Base-by-base conservation (phyloP, 441 rosid species). In the Iberis amara region DNA sequence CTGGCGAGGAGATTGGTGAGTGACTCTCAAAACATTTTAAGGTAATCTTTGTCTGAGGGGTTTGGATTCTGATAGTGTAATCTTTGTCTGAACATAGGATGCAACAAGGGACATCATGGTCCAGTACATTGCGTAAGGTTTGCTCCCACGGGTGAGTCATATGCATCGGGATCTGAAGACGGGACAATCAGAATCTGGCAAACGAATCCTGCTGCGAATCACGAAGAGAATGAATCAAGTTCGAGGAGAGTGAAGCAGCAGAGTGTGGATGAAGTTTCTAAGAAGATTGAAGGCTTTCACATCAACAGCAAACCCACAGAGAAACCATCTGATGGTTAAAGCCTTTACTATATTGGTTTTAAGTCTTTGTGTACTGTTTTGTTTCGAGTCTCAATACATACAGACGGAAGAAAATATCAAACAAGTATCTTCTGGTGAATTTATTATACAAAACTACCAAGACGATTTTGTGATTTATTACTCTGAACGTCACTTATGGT, bases 101-200 rank as follows among this genome's bases (percentile, higher is more conserved):
- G 96, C 85, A 89, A 89, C 72, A 94, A 94, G 72, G 99, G 99
- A 52, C 99, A 89, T 66, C 99, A 89, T 14, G 99, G 99, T 61
- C 97, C 97, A 6, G 86, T 94, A 14, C 97, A 94, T 41, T 94
- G 96, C 7, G 75, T 89, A 32, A 85, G 96, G 30, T 94, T 89
- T 62, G 75, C 99, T 1, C 97, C 97, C 1, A 96, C 89, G 13
- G 99, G 97, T 42, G 95, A 83, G 64, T 89, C 97, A 0, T 89
- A 86, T 48, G 96, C 95, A 0, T 89, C 99, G 0, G 99, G 99
- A 64, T 94, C 99, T 0, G 97, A 94, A 76, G 99, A 94, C 11
- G 97, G 99, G 0, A 75, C 99, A 23, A 89, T 94, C 58, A 83
- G 99, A 69, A 89, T 86, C 75, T 94, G 99, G 99, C 96, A 86